Evolutionary conservation across 2,329 filamentous ascomycete genomes (phyloP), one percentile per base, ranked within the genome.

Genomic region (Fusarium metavorans): DNA sequence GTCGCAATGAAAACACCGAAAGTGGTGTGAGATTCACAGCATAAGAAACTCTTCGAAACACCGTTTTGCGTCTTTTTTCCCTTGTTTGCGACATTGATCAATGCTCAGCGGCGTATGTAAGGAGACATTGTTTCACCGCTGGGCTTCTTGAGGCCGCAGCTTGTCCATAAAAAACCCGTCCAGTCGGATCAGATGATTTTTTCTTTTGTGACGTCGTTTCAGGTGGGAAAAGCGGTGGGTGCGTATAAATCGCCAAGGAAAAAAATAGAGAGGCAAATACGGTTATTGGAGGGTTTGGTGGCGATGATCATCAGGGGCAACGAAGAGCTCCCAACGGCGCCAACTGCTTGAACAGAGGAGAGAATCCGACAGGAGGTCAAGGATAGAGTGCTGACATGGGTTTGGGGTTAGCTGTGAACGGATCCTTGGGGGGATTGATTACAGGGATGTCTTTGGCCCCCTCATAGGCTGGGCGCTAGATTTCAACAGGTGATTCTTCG

Each of bases 131-230:
- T 73, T 71, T 74, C 18, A 41, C 63, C 63, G 48, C 59, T 73
- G 27, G 27, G 57, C 71, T 62, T 65, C 71, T 69, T 72, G 60
- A 74, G 68, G 68, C 71, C 14, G 52, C 39, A 60, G 43, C 54
- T 59, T 59, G 43, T 60, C 16, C 50, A 10, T 32, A 43, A 45
- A 32, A 67, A 67, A 64, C 64, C 72, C 72, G 66, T 52, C 72
- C 72, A 75, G 69, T 73, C 59, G 68, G 72, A 75, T 58, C 30
- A 64, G 57, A 62, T 45, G 48, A 37, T 57, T 50, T 68, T 27
- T 11, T 23, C 37, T 23, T 35, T 27, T n/a, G 25, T 50, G 23
- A 35, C 54, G 23, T 25, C 27, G 72, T 75, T 75, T 75, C 72
- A 75, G 72, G 72, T 75, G 72, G 48, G 58, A 64, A 54, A 64